A percentile compares a stretch with the other conserved stretches of the same genome.
Evolutionary conservation across 441 rosid species (phyloP).

Genomic region (Pelargonium myrrhifolium): DNA sequence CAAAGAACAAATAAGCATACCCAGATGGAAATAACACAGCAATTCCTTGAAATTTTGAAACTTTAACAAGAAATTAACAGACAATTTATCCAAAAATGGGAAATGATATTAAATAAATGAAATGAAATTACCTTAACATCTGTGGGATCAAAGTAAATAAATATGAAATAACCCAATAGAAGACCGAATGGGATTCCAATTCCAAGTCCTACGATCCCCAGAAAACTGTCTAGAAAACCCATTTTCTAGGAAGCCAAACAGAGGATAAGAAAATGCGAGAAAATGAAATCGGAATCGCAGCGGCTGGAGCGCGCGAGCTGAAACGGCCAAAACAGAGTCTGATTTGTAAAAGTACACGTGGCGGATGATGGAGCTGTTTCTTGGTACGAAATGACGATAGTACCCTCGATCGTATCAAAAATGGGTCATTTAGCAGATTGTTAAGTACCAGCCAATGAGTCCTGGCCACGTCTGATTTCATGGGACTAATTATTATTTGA

Average conservation of each 20-base stretch:
- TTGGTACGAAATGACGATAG: not conserved
- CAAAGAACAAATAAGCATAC: not conserved
- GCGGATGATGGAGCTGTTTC: no score
- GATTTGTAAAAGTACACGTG: no score
- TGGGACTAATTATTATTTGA: no score
- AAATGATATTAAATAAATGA: not conserved
- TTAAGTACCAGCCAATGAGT: no score
- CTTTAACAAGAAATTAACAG: not conserved
- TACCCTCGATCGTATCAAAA: no score
- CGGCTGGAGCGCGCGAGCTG: constrained; percentile 8
- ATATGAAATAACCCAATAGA: constrained; percentile 28
- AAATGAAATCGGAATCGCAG: constrained; percentile 19
- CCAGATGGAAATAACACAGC: no score
- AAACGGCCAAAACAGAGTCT: constrained; percentile 9
- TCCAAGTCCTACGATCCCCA: constrained; percentile 27
- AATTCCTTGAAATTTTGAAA: no score
- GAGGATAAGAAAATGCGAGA: constrained; percentile 3
- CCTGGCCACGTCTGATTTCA: no score
- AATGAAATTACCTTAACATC: constrained; percentile 25
- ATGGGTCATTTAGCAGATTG: no score
- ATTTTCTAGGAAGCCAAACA: constrained; percentile 15
- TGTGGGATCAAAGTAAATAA: constrained; percentile 20
- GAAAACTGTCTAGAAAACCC: constrained; percentile 23
- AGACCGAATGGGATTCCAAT: constrained; percentile 30
- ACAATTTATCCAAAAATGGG: not conserved